phyloP scores from a whole-genome alignment of 176 grass and related monocot genomes.

The Echinochloa phyllopogon region DNA sequence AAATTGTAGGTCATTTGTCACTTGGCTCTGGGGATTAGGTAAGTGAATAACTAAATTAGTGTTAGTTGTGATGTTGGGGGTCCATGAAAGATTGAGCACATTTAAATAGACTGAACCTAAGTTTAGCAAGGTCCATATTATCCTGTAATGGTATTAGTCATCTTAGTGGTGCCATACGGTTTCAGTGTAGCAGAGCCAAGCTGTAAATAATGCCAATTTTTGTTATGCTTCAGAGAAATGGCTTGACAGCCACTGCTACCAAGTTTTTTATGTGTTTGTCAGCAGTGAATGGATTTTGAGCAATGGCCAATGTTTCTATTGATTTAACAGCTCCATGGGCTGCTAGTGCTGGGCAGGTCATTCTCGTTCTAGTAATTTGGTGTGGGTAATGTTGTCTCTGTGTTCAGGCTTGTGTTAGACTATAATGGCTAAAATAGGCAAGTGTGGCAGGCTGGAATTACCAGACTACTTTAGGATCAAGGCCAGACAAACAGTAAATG shows the following conservation, averaged over 20 bases:
- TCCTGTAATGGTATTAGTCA: not conserved
- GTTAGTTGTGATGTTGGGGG: slow-evolving; percentile 36
- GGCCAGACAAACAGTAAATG: not conserved
- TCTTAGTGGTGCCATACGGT: not conserved
- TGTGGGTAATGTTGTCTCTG: not conserved
- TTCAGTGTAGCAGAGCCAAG: not conserved
- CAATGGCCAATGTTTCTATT: not conserved
- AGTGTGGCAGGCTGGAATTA: not conserved
- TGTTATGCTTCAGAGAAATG: slow-evolving; percentile 6
- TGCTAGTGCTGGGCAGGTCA: not conserved
- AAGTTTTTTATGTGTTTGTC: slow-evolving; percentile 1
- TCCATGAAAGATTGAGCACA: slow-evolving; percentile 24
- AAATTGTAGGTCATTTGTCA: slow-evolving; percentile 26
- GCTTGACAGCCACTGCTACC: not conserved
- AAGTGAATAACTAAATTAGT: slow-evolving; percentile 22
- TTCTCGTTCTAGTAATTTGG: not conserved
- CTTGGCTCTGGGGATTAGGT: slow-evolving; percentile 21
- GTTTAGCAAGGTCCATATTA: slow-evolving; percentile 13
- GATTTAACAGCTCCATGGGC: not conserved
- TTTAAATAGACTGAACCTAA: slow-evolving; percentile 21
- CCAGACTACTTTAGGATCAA: not conserved
- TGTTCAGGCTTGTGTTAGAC: not conserved
- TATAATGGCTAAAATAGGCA: not conserved
- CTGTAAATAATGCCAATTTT: not conserved
- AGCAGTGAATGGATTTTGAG: not conserved